phyloP scores from a whole-genome alignment of 768 basidiomycete species.

The Agaricus subrufescens region DNA sequence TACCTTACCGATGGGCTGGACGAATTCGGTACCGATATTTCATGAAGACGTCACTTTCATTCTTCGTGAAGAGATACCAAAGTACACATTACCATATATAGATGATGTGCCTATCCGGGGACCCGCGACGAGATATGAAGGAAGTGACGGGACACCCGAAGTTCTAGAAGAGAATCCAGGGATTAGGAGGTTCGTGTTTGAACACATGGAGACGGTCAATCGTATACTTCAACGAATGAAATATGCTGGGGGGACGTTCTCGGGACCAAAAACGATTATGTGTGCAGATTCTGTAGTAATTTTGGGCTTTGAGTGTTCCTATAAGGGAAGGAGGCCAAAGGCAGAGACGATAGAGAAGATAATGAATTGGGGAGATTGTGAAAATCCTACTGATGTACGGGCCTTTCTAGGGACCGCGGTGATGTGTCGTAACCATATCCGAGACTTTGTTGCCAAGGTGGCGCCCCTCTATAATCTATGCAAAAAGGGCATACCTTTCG shows the following conservation, averaged over 20 bases:
- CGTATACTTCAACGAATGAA: slow-evolving; percentile 27
- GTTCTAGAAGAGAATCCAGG: neutral
- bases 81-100: slow-evolving; percentile 16
- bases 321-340: slow-evolving; percentile 22
- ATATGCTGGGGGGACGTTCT: slow-evolving; percentile 23
- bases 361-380: slow-evolving; percentile 19
- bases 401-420: slow-evolving; percentile 23
- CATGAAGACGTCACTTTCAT: slow-evolving; percentile 27
- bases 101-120: slow-evolving; percentile 23
- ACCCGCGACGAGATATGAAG: slow-evolving; percentile 17
- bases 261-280: slow-evolving; percentile 15
- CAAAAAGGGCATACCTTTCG: slow-evolving; percentile 19
- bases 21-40: slow-evolving; percentile 21
- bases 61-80: slow-evolving; percentile 24
- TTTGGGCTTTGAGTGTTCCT: slow-evolving; percentile 31
- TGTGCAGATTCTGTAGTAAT: slow-evolving; percentile 17
- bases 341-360: slow-evolving; percentile 19
- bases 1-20: slow-evolving; percentile 30
- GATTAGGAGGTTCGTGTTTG: slow-evolving; percentile 30
- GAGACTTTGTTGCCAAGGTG: slow-evolving; percentile 14
- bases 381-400: slow-evolving; percentile 10
- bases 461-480: slow-evolving; percentile 18
- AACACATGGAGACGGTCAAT: slow-evolving; percentile 30
- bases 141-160: neutral
- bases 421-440: slow-evolving; percentile 19